A percentile compares a stretch with the other conserved stretches of the same genome.
phyloP scores from a whole-genome alignment of 257 asterid species.

The Apocynum venetum region DNA sequence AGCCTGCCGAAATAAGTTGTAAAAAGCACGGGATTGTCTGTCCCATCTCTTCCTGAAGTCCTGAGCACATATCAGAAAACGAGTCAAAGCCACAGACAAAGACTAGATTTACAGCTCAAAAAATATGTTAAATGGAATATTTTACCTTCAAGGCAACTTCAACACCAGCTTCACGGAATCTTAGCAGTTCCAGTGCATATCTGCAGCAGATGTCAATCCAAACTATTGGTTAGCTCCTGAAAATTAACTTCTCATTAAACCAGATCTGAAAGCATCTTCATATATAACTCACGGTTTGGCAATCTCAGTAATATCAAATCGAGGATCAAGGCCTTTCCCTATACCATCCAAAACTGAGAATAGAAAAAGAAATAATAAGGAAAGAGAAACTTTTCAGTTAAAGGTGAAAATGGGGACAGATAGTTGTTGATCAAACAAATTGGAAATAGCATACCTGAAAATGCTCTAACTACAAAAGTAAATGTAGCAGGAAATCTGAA shows the following conservation, averaged over 20 bases:
- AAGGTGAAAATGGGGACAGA: constrained; percentile 21
- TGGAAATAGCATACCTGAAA: constrained; percentile 59
- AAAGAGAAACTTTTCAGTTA: constrained; percentile 10
- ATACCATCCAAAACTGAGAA: constrained; percentile 91
- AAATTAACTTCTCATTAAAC: background rate
- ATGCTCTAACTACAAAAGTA: constrained; percentile 96
- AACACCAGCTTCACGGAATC: constrained; percentile 93
- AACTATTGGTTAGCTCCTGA: background rate
- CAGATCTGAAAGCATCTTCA: background rate
- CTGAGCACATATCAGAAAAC: constrained; percentile 37
- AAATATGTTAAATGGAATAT: background rate
- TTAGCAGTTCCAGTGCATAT: constrained; percentile 87
- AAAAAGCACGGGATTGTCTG: constrained; percentile 82
- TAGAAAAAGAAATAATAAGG: background rate
- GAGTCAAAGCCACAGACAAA: constrained; percentile 13
- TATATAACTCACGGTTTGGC: constrained; percentile 80
- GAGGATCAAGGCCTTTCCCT: constrained; percentile 98
- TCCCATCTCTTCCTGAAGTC: constrained; percentile 90
- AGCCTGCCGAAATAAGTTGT: constrained; percentile 92
- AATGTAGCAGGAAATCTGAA: constrained; percentile 98
- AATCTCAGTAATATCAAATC: constrained; percentile 96
- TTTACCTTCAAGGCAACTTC: constrained; percentile 77
- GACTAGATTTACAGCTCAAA: background rate
- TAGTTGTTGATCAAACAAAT: background rate
- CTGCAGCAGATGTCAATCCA: constrained; percentile 32